phyloP scores from a whole-genome alignment of 2,329 filamentous ascomycete genomes.

The Colletotrichum karsti region DNA sequence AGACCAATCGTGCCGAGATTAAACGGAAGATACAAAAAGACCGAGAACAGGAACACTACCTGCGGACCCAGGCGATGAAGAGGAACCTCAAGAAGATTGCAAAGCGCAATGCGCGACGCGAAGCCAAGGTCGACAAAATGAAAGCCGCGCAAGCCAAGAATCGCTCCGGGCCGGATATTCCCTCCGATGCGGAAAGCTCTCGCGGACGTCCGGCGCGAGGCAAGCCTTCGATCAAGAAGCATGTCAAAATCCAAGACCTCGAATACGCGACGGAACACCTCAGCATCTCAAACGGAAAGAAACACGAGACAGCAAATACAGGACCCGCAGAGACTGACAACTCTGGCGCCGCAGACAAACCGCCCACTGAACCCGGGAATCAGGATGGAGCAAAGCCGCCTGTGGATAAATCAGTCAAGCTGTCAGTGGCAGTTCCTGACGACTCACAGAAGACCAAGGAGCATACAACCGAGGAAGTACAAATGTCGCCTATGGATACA shows the following conservation, averaged over 20 bases:
- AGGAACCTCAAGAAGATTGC: conserved; percentile 36
- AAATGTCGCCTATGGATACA: neutral
- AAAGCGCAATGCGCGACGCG: conserved; percentile 46
- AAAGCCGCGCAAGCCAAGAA: neutral
- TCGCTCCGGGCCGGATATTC: neutral
- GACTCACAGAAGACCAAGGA: neutral
- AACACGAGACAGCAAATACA: too few species aligned
- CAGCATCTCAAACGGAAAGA: neutral
- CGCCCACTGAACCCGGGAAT: neutral
- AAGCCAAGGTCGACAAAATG: conserved; percentile 42
- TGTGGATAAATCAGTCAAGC: neutral
- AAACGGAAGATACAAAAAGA: conserved; percentile 53
- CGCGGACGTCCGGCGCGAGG: conserved; percentile 38
- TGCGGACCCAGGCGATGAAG: conserved; percentile 46
- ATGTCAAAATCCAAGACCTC: conserved; percentile 29
- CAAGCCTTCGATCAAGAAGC: conserved; percentile 39
- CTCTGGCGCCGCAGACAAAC: neutral
- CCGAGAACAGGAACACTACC: conserved; percentile 44
- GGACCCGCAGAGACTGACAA: neutral
- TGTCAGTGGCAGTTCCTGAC: neutral
- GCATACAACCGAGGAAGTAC: neutral
- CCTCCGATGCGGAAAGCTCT: neutral
- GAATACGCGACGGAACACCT: neutral
- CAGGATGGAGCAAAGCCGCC: neutral
- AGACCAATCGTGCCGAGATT: conserved; percentile 43